A percentile compares a stretch with the other conserved stretches of the same genome.
These are phyloP conservation scores for Paecilomyces dactylethromorphus DNA, from an alignment of 2,329 filamentous ascomycete genomes.

Conservation along the genomic window DNA sequence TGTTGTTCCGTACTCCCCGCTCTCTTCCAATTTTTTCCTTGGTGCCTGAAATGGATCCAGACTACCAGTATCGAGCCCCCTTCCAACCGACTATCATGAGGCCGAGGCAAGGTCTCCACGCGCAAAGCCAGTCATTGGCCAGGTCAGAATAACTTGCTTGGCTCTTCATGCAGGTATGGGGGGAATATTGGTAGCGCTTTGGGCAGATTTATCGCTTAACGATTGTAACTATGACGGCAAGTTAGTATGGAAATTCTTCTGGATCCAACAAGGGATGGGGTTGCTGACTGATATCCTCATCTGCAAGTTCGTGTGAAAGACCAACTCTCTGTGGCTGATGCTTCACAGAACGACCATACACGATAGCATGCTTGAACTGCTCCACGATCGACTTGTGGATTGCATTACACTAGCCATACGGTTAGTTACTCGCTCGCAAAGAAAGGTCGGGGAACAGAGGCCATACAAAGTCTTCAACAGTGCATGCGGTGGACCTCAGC, in stretches of 20 bases:
- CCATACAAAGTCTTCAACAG: conserved; percentile 93
- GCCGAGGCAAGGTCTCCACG: background rate
- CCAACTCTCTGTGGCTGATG: conserved; percentile 97
- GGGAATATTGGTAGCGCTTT: conserved; percentile 5
- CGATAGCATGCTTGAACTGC: conserved; percentile 89
- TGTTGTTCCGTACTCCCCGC: conserved; percentile 9
- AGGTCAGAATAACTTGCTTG: background rate
- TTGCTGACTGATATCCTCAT: conserved; percentile 89
- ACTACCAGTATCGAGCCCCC: conserved; percentile 15
- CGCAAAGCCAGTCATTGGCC: background rate
- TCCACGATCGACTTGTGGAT: conserved; percentile 96
- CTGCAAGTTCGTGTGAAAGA: conserved; percentile 79
- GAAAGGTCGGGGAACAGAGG: background rate
- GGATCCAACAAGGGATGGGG: background rate
- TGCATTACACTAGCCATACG: conserved; percentile 68
- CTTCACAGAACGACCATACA: conserved; percentile 97
- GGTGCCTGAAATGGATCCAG: conserved; percentile 21
- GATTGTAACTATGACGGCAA: conserved; percentile 50
- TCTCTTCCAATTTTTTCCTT: conserved; percentile 13
- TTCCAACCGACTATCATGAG: conserved; percentile 5
- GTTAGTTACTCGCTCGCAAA: conserved; percentile 24
- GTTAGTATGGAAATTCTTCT: conserved; percentile 16
- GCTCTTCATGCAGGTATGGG: conserved; percentile 11
- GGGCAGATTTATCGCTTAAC: conserved; percentile 55
- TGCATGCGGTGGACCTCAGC: conserved; percentile 72